phyloP scores from a whole-genome alignment of 2,329 filamentous ascomycete species.

The Bipolaris cookei region DNA sequence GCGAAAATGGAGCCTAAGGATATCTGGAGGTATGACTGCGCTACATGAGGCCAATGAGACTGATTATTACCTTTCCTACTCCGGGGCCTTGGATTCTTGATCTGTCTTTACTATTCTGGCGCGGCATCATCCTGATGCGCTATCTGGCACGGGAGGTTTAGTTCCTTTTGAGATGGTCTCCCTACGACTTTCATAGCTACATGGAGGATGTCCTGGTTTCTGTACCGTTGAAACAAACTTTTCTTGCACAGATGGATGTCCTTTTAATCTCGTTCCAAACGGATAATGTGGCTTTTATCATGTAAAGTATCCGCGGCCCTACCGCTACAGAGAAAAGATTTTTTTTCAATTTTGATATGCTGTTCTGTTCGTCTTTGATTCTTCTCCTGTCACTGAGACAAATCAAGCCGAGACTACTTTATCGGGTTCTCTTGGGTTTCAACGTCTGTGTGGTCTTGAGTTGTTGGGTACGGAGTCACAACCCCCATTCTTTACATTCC shows the following conservation, averaged over 20 bases:
- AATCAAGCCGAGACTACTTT: no score
- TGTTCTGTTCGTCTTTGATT: not conserved
- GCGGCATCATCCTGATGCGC: not conserved
- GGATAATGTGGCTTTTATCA: conserved; percentile 1
- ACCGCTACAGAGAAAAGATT: not conserved
- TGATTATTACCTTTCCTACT: conserved; percentile 6
- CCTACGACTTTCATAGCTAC: not conserved
- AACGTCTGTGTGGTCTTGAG: no score
- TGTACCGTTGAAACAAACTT: conserved; percentile 4
- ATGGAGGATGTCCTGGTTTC: conserved; percentile 4
- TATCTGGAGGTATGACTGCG: conserved; percentile 10
- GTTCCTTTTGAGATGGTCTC: conserved; percentile 5
- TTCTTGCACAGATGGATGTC: conserved; percentile 2
- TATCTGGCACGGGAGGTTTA: not conserved
- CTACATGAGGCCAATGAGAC: conserved; percentile 12
- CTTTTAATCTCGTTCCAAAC: conserved; percentile 5
- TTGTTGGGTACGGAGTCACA: no score
- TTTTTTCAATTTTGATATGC: not conserved
- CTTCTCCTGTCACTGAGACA: not conserved
- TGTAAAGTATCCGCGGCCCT: conserved; percentile 9
- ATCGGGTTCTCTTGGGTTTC: no score
- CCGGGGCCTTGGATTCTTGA: conserved; percentile 9
- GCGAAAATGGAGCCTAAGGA: conserved; percentile 11
- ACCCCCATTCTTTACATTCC: no score
- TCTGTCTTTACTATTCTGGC: conserved; percentile 2